These are phyloP conservation scores for Acanthamoeba healyi DNA, from an alignment of 208 protist species.

Conservation along the genomic window DNA sequence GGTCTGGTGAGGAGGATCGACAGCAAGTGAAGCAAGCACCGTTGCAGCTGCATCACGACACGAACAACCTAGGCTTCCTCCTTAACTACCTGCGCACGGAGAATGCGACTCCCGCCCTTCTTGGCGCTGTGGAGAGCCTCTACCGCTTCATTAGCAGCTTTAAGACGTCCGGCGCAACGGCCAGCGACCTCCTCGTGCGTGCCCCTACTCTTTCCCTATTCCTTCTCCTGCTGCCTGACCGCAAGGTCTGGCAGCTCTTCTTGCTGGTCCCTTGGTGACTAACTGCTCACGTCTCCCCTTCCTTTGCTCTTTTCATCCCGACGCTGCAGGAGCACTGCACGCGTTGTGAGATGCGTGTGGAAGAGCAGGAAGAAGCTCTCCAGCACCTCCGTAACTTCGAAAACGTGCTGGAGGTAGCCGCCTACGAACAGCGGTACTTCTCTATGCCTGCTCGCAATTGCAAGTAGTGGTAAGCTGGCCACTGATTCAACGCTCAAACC, in stretches of 20 bases:
- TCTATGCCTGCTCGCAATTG: too few relatives aligned
- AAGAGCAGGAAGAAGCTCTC: not conserved
- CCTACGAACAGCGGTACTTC: not conserved
- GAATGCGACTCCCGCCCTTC: not conserved
- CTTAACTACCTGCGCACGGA: not conserved
- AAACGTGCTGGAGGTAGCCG: not conserved
- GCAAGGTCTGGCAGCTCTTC: too few relatives aligned
- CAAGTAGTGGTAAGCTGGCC: too few relatives aligned
- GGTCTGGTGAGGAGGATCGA: not conserved
- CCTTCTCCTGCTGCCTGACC: too few relatives aligned
- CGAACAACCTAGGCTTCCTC: not conserved
- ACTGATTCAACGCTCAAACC: too few relatives aligned
- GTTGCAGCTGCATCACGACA: not conserved
- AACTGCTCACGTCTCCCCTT: too few relatives aligned
- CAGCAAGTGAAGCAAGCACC: not conserved
- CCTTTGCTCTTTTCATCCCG: not conserved
- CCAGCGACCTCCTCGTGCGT: not conserved
- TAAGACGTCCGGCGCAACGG: not conserved
- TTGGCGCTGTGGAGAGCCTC: not conserved
- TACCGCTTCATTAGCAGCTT: not conserved
- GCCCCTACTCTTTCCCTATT: not conserved
- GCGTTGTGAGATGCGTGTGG: not conserved
- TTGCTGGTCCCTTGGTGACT: too few relatives aligned
- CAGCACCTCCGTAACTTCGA: conserved; percentile 20
- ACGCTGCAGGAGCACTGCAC: not conserved